Conservation (phyloP, 2,329 filamentous ascomycete genomes). For the Sphaerulina vaccinii region DNA sequence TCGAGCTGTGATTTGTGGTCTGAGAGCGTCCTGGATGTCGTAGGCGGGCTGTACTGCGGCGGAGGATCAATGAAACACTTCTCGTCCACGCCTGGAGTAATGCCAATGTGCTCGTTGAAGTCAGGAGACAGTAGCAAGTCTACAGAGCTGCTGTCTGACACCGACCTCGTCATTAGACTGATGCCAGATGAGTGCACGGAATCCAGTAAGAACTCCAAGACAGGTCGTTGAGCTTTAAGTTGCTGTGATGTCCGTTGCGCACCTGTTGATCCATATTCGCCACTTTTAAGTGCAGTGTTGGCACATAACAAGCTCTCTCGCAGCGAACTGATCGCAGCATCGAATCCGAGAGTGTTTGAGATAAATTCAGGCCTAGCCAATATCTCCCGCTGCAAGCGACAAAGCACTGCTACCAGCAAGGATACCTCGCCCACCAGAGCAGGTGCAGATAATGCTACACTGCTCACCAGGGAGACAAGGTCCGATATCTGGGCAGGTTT, state of each 20-base stretch:
- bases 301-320: slow-evolving; percentile 7
- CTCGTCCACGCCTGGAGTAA: slow-evolving; percentile 26
- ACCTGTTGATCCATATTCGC: neutral
- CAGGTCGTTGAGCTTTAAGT: slow-evolving; percentile 23
- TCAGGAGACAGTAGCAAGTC: slow-evolving; percentile 1
- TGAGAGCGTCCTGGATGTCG: slow-evolving; percentile 3
- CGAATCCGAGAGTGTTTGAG: too few species aligned
- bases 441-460: neutral
- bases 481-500: neutral
- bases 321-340: slow-evolving; percentile 15
- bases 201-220: slow-evolving; percentile 26
- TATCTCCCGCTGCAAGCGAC: slow-evolving; percentile 25
- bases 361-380: neutral
- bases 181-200: too few species aligned
- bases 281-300: neutral
- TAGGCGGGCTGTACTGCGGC: slow-evolving; percentile 31
- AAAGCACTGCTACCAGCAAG: slow-evolving; percentile 21
- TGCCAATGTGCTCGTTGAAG: slow-evolving; percentile 20
- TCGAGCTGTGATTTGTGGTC: slow-evolving; percentile 23
- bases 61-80: slow-evolving; percentile 33
- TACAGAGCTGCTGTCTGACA: too few species aligned
- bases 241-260: slow-evolving; percentile 20
- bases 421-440: slow-evolving; percentile 25
- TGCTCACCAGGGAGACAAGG: slow-evolving; percentile 4
- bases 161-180: too few species aligned